Conservation (phyloP, 371 early-diverging fungal species). For the Phascolomyces articulosus region DNA sequence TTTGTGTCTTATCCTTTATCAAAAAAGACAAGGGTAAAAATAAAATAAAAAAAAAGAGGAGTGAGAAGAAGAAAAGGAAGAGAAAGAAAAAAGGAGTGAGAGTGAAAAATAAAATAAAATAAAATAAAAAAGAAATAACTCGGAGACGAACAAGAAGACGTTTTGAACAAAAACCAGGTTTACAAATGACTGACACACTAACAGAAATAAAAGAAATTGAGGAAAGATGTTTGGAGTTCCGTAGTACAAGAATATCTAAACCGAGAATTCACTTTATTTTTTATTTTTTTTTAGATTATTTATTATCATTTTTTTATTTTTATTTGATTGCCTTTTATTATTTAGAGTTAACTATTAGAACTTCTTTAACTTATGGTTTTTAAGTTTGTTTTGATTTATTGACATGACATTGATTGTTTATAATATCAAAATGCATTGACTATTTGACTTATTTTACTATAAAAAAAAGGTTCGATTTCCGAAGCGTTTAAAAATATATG, state of each 20-base stretch:
- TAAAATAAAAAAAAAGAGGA: background rate
- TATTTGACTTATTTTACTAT: too few relatives aligned
- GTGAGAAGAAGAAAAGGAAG: background rate
- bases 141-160: too few relatives aligned
- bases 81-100: background rate
- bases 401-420: too few relatives aligned
- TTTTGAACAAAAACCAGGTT: background rate
- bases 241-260: background rate
- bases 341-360: too few relatives aligned
- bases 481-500: too few relatives aligned
- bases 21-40: too few relatives aligned
- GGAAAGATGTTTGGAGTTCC: slow-evolving; percentile 2
- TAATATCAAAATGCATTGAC: too few relatives aligned
- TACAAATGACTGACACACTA: slow-evolving; percentile 2
- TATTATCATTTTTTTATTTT: too few relatives aligned
- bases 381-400: too few relatives aligned
- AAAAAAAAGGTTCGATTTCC: too few relatives aligned
- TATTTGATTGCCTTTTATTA: too few relatives aligned
- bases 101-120: background rate
- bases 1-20: background rate
- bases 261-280: background rate
- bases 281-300: background rate
- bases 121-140: background rate
- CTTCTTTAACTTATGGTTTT: too few relatives aligned
- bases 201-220: slow-evolving; percentile 3